phyloP scores from a whole-genome alignment of 371 early-diverging fungal species.

The Apophysomyces variabilis region DNA sequence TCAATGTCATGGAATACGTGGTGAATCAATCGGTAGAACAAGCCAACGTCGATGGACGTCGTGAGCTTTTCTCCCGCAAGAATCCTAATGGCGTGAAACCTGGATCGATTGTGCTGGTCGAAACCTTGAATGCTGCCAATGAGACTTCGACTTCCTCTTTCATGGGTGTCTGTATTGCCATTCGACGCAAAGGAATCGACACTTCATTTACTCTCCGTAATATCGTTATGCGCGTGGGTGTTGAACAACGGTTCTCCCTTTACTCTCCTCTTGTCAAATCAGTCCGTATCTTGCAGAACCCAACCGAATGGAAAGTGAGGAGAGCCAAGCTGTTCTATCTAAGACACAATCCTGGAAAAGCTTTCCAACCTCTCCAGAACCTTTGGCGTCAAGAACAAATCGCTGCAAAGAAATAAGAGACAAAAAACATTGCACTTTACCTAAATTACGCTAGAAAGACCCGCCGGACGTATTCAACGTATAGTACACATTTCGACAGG shows the following conservation, averaged over 20 bases:
- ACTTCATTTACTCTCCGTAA: slow-evolving; percentile 83
- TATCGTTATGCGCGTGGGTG: slow-evolving; percentile 80
- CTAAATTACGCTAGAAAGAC: no score
- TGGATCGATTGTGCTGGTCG: slow-evolving; percentile 78
- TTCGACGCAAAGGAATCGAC: slow-evolving; percentile 78
- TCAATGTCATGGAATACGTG: slow-evolving; percentile 72
- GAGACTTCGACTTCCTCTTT: slow-evolving; percentile 72
- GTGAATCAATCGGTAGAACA: slow-evolving; percentile 63
- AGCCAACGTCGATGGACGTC: slow-evolving; percentile 66
- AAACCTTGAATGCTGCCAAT: slow-evolving; percentile 69
- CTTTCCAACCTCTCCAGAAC: slow-evolving; percentile 62
- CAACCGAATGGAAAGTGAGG: slow-evolving; percentile 61
- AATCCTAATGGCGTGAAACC: slow-evolving; percentile 61
- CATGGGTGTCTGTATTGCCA: slow-evolving; percentile 82
- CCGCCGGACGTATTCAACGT: not conserved
- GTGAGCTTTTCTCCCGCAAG: slow-evolving; percentile 59
- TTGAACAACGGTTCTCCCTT: slow-evolving; percentile 78
- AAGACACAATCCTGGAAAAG: slow-evolving; percentile 80
- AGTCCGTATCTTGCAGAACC: slow-evolving; percentile 72
- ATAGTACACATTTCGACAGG: not conserved
- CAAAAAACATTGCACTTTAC: not conserved
- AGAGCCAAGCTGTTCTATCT: slow-evolving; percentile 84
- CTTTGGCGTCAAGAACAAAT: slow-evolving; percentile 59
- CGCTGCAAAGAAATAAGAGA: slow-evolving; percentile 18
- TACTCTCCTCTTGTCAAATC: slow-evolving; percentile 86